phyloP scores from a whole-genome alignment of 495 filamentous ascomycete species.

The Penicillium bovifimosum region DNA sequence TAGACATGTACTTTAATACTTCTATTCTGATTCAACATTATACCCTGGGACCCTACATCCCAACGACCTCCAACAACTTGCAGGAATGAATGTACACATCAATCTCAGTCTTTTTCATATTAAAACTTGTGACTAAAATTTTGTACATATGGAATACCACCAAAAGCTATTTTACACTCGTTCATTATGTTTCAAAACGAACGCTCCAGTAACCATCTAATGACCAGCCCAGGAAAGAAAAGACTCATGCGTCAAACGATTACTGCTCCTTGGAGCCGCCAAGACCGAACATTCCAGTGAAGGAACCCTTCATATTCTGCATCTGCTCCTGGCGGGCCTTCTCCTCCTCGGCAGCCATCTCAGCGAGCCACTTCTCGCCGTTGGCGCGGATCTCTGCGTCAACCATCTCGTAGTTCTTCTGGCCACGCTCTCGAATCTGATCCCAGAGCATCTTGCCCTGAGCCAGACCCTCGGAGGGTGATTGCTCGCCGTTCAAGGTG shows the following conservation, averaged over 20 bases:
- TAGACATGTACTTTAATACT: background rate
- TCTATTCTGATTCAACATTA: conserved; percentile 14
- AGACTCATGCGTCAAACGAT: background rate
- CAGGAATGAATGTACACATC: conserved; percentile 9
- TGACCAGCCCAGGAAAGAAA: conserved; percentile 17
- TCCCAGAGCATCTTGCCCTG: conserved; percentile 95
- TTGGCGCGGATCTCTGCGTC: conserved; percentile 88
- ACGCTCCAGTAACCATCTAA: conserved; percentile 24
- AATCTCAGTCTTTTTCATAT: conserved; percentile 21
- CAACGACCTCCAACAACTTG: conserved; percentile 2
- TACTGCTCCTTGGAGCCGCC: conserved; percentile 30
- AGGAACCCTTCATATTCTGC: conserved; percentile 71
- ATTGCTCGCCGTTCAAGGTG: conserved; percentile 61
- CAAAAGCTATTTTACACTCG: conserved; percentile 43
- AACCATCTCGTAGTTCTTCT: conserved; percentile 79
- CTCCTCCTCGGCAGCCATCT: conserved; percentile 80
- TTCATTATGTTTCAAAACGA: conserved; percentile 26
- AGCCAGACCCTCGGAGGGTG: conserved; percentile 63
- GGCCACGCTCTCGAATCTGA: conserved; percentile 82
- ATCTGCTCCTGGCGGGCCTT: conserved; percentile 82
- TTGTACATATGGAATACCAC: conserved; percentile 36
- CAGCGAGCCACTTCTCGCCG: conserved; percentile 88
- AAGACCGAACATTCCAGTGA: conserved; percentile 51
- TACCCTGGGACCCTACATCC: conserved; percentile 18
- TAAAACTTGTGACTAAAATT: conserved; percentile 30